Evolutionary conservation across 768 basidiomycete species (phyloP).

Genomic region (Artomyces pyxidatus): DNA sequence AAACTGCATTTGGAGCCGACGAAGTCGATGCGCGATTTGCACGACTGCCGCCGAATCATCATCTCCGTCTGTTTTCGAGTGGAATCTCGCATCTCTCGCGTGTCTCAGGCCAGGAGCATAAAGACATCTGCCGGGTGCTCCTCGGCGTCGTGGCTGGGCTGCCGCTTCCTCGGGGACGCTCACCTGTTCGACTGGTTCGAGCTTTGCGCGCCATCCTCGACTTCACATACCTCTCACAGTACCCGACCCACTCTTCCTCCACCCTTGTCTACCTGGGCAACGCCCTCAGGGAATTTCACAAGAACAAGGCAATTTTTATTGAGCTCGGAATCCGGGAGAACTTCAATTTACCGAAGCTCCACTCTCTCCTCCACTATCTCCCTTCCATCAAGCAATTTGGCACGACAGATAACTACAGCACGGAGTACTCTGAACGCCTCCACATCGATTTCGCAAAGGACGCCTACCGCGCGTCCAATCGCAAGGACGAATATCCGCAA

Average conservation of each 20-base stretch:
- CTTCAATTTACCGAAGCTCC: background rate
- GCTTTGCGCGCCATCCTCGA: background rate
- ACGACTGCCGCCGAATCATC: slow-evolving; percentile 25
- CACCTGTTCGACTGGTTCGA: background rate
- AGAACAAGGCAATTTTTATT: background rate
- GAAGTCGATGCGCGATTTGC: slow-evolving; percentile 27
- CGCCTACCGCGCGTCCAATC: background rate
- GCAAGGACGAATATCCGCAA: background rate
- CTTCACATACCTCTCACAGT: background rate
- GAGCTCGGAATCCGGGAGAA: background rate
- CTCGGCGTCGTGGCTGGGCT: background rate
- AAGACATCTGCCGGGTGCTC: slow-evolving; percentile 18
- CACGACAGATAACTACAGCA: background rate
- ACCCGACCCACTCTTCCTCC: background rate
- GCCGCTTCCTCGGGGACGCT: background rate
- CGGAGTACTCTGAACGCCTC: background rate
- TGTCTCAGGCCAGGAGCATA: slow-evolving; percentile 37
- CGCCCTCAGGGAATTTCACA: background rate
- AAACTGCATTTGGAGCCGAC: slow-evolving; percentile 5
- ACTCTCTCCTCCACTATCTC: background rate
- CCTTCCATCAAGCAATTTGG: background rate
- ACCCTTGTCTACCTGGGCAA: background rate
- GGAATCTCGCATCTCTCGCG: slow-evolving; percentile 25
- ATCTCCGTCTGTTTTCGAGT: slow-evolving; percentile 23
- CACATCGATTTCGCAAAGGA: no score